Base-by-base conservation (phyloP, 805 yeast species). In the Candida railenensis region DNA sequence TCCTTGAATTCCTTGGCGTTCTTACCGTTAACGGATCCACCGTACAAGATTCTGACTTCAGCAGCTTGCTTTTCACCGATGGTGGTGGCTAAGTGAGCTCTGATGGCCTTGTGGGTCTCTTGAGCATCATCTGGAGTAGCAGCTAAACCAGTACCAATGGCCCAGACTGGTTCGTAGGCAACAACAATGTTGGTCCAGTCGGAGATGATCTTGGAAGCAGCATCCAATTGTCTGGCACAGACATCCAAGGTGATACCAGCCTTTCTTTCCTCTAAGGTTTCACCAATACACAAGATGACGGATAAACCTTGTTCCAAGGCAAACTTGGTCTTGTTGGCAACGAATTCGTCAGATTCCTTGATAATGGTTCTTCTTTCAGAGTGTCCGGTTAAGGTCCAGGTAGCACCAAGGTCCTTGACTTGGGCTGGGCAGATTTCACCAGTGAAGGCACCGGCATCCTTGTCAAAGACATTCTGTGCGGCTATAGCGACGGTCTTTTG, bases 81-180 rank as follows among this genome's bases (percentile, higher is more conserved):
- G 70, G 85, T 82, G 62, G 79, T 74, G 58, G 81, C 76, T 69
- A 94, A 81, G 81, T 80, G 90, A 52, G 74, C 80, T 81, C 99
- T 88, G 76, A 94, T 89, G 59, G 79, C 80, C 67, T 81, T 80
- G 78, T 94, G 99, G 64, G 94, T 89, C 57, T 85, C 89, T 78
- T 94, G 97, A 58, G 99, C 99, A 68, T 94, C 99, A 58, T 87
- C 88, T 58, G 99, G 90, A 60, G 99, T 94, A 52, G 99, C 98
- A 62, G 98, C 97, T 66, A 94, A 83, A 67, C 99, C 99, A 60
- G 98, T 91, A 71, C 99, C 99, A 62, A 94, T 94, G 62, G 99
- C 99, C 99, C 99, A 94, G 58, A 94, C 96, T 62, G 99, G 99
- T 79, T 94, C 99, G 78, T 94, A 94, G 64, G 99, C 99, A 70